Evolutionary conservation across 73 alveolate genomes (phyloP), one percentile per base, ranked within the genome.

Genomic region (Paraurostyla sp.): DNA sequence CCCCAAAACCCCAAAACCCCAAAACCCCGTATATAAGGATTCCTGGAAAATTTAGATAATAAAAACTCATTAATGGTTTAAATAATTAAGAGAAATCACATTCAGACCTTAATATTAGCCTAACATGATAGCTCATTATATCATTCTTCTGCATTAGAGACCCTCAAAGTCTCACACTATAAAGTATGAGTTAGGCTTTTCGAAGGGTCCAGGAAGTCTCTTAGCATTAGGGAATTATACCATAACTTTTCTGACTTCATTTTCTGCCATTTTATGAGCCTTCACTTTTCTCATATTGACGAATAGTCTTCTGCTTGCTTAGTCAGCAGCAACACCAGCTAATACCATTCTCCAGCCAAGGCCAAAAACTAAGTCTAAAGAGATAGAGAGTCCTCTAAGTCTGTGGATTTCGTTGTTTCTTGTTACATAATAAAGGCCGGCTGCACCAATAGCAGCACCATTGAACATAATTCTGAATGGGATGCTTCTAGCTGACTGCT

Each of bases 151-250:
- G n/a, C n/a, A n/a, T n/a, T n/a, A n/a, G n/a, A n/a, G n/a, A n/a
- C n/a, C n/a, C n/a, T n/a, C n/a, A n/a, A n/a, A n/a, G n/a, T 45
- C 57, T 65, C 82, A 65, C 41, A 65, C 82, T 6, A 65, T 15
- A 58, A 65, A 65, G 42, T 3, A 36, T 1, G 54, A 22, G 13
- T 30, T 38, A 3, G 9, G 18, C 42, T 65, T 65, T 30, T 65
- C 16, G 46, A 38, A 58, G 6, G 82, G 82, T 32, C 25, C 23
- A 13, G 58, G 58, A 18, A 65, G 82, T 22, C 41, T 6, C 38
- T 65, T 81, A 41, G 91, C 91, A 38, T 81, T 81, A 35, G 91
- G 91, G 71, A 48, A 81, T 59, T 81, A 22, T 9, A n/a, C 52
- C 82, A 58, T 58, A 18, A 81, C 36, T 71, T 81, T 81, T 57